Conservation (phyloP, 129 eudicot genomes). For the Glebionis coronaria region DNA sequence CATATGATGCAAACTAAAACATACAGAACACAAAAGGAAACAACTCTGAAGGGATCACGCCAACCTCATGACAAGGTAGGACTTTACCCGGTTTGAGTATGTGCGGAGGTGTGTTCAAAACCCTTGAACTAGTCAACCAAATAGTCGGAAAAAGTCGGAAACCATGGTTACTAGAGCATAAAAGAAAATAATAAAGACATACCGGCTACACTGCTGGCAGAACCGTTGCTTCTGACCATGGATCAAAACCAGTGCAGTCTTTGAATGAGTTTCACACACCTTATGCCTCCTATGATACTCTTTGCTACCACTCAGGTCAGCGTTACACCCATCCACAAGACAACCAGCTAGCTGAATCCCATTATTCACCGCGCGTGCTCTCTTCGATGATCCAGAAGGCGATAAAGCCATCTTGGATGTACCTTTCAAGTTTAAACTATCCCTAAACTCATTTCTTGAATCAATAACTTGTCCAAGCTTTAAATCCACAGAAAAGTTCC, state of each 20-base stretch:
- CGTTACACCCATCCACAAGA: conserved; percentile 63
- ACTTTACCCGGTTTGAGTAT: no score
- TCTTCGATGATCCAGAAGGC: conserved; percentile 51
- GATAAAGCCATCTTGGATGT: conserved; percentile 41
- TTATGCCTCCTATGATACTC: conserved; percentile 72
- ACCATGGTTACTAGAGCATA: neutral
- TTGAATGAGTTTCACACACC: conserved; percentile 64
- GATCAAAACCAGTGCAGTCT: conserved; percentile 60
- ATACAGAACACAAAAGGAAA: no score
- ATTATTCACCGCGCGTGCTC: conserved; percentile 40
- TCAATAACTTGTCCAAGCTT: conserved; percentile 54
- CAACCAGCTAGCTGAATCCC: conserved; percentile 33
- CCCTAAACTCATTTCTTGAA: conserved; percentile 28
- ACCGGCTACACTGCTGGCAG: conserved; percentile 83
- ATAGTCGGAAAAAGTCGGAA: no score
- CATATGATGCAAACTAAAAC: no score
- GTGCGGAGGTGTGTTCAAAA: no score
- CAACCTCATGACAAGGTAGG: no score
- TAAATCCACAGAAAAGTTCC: conserved; percentile 55
- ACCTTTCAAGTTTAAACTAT: conserved; percentile 13
- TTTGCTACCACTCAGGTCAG: conserved; percentile 56
- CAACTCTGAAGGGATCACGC: no score
- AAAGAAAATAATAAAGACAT: conserved; percentile 10
- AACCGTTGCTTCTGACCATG: conserved; percentile 62
- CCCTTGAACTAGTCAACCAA: no score